Percentiles rank a stretch among this genome's conserved stretches.
phyloP scores from a whole-genome alignment of 2,329 filamentous ascomycete genomes.

The Cercospora brassicicola region DNA sequence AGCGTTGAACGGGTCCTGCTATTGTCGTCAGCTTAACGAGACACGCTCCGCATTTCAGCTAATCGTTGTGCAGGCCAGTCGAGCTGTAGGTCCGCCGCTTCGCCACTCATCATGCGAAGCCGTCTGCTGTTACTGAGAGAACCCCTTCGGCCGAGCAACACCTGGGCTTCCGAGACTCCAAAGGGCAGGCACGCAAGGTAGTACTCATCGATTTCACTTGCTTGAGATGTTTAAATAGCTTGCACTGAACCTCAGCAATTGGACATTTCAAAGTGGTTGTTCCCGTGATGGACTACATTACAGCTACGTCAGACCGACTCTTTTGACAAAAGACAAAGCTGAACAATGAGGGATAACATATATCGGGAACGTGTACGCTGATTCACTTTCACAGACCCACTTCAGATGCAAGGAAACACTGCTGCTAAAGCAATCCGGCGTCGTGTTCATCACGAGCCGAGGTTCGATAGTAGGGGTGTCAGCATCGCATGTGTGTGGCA shows the following conservation, averaged over 20 bases:
- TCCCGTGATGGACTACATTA: background rate
- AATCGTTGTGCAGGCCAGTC: background rate
- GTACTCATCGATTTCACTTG: background rate
- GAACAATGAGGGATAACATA: background rate
- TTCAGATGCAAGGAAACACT: background rate
- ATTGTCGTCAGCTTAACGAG: background rate
- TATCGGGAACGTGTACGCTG: background rate
- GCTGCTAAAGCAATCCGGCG: background rate
- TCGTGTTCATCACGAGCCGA: background rate
- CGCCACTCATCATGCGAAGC: background rate
- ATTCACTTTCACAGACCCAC: background rate
- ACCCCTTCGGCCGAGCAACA: background rate
- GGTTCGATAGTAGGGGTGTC: background rate
- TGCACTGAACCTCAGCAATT: background rate
- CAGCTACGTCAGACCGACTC: background rate
- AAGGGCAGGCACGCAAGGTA: too few relatives aligned
- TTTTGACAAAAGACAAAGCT: background rate
- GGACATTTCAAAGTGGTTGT: background rate
- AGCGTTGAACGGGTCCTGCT: background rate
- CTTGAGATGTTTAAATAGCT: too few relatives aligned
- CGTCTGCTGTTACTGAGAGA: background rate
- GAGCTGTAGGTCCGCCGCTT: background rate
- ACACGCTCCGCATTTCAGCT: background rate
- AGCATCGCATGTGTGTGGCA: background rate
- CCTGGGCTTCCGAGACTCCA: background rate